These are phyloP conservation scores for Aquilaria malaccensis DNA, from an alignment of 345 rosid species.

Conservation along the genomic window DNA sequence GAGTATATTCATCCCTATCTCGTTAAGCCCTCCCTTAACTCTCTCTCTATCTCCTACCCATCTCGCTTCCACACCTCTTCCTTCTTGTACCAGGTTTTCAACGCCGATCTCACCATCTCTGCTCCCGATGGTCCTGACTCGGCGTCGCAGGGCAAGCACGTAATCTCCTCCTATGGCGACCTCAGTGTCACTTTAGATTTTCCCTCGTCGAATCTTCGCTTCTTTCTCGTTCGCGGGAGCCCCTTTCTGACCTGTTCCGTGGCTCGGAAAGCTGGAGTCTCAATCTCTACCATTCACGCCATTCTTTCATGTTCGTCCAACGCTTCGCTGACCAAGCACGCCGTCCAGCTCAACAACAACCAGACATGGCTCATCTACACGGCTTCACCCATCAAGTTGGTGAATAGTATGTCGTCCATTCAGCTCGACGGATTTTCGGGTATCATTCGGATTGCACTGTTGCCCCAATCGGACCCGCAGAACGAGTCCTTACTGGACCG, in stretches of 20 bases:
- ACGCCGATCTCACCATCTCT: constrained; percentile 61
- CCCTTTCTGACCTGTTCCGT: constrained; percentile 75
- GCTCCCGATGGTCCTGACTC: constrained; percentile 30
- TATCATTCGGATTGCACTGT: constrained; percentile 46
- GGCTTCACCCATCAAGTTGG: constrained; percentile 54
- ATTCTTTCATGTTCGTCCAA: constrained; percentile 48
- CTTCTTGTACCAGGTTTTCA: constrained; percentile 56
- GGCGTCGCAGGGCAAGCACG: constrained; percentile 30
- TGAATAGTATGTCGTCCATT: constrained; percentile 32
- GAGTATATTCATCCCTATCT: constrained; percentile 96
- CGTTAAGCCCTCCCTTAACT: constrained; percentile 50
- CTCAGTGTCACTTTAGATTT: constrained; percentile 74
- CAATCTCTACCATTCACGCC: constrained; percentile 70
- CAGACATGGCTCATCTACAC: constrained; percentile 86
- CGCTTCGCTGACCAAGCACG: constrained; percentile 49
- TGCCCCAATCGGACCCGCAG: constrained; percentile 38
- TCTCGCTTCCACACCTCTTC: constrained; percentile 49
- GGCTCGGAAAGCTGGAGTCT: constrained; percentile 29
- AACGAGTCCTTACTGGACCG: constrained; percentile 60
- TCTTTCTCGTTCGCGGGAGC: constrained; percentile 81
- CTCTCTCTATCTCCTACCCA: constrained; percentile 75
- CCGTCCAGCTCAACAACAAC: constrained; percentile 56
- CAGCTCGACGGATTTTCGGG: constrained; percentile 64
- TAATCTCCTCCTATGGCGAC: constrained; percentile 65
- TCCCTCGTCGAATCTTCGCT: constrained; percentile 60